These are phyloP conservation scores for Colletotrichum sansevieriae DNA, from an alignment of 2,329 filamentous ascomycete genomes.

Conservation along the genomic window DNA sequence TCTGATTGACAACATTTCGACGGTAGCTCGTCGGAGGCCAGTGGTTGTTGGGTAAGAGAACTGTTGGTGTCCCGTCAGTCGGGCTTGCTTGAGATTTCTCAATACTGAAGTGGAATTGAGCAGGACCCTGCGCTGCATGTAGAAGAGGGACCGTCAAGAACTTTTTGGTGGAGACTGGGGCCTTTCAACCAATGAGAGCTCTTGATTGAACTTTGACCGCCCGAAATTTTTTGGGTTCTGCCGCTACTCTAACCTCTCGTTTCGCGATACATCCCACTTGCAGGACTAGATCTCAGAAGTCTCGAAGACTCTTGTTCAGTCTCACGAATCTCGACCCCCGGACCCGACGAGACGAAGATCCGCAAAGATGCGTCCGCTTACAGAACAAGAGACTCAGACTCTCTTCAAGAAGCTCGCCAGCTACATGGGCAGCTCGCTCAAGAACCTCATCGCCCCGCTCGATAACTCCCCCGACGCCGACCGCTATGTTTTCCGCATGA, in stretches of 20 bases:
- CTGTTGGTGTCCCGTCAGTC: background rate
- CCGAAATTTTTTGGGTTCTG: constrained; percentile 47
- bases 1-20: constrained; percentile 60
- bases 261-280: constrained; percentile 33
- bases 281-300: constrained; percentile 1
- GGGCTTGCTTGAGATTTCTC: constrained; percentile 31
- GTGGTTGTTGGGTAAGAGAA: background rate
- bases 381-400: constrained; percentile 82
- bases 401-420: constrained; percentile 94
- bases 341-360: constrained; percentile 4
- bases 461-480: constrained; percentile 77
- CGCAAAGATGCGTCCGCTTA: constrained; percentile 80
- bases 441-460: constrained; percentile 83
- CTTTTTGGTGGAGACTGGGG: constrained; percentile 27
- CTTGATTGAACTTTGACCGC: constrained; percentile 43
- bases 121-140: constrained; percentile 30
- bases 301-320: background rate
- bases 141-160: constrained; percentile 36
- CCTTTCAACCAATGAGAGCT: constrained; percentile 44
- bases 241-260: constrained; percentile 41
- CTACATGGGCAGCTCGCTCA: constrained; percentile 89
- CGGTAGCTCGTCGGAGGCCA: constrained; percentile 15
- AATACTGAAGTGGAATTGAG: constrained; percentile 26
- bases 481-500: constrained; percentile 85
- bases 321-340: background rate